Conservation (phyloP, 352 stramenopile genomes). For the Pythium brachiatum region DNA sequence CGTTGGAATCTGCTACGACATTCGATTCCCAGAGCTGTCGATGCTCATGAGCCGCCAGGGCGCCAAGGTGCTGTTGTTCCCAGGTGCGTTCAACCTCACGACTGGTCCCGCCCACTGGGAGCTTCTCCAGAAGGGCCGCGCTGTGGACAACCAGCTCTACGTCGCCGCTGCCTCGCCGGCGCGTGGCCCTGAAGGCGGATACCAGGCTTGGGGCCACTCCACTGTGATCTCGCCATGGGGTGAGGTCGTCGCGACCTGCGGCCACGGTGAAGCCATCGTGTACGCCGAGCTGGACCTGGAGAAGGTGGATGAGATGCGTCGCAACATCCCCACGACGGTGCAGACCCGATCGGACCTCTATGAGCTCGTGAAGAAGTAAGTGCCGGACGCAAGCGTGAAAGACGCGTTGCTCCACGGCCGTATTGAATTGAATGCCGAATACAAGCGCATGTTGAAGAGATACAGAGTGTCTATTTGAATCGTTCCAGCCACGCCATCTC, state of each 20-base stretch:
- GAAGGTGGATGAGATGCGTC: constrained; percentile 93
- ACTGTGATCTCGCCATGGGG: constrained; percentile 97
- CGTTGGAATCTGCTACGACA: constrained; percentile 99
- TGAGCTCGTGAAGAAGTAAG: constrained; percentile 82
- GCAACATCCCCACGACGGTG: constrained; percentile 93
- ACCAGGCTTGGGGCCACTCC: constrained; percentile 99
- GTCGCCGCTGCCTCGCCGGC: constrained; percentile 96
- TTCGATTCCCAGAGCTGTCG: constrained; percentile 98
- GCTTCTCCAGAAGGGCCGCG: constrained; percentile 95
- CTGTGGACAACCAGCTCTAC: constrained; percentile 94
- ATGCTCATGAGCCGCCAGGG: constrained; percentile 94
- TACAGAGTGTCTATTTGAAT: constrained; percentile 27
- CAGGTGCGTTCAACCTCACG: constrained; percentile 86
- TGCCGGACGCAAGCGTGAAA: background rate
- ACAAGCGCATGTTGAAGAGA: background rate
- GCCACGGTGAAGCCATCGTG: constrained; percentile 91
- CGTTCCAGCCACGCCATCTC: constrained; percentile 81
- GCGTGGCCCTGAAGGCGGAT: constrained; percentile 91
- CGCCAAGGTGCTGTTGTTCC: constrained; percentile 86
- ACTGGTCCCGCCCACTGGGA: constrained; percentile 98
- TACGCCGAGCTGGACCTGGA: constrained; percentile 95
- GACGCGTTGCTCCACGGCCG: background rate
- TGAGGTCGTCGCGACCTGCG: constrained; percentile 94
- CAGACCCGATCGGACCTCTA: constrained; percentile 97
- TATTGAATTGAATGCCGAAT: constrained; percentile 5